phyloP scores from a whole-genome alignment of 1,139 yeast species.

The Pichiaceae sp. region DNA sequence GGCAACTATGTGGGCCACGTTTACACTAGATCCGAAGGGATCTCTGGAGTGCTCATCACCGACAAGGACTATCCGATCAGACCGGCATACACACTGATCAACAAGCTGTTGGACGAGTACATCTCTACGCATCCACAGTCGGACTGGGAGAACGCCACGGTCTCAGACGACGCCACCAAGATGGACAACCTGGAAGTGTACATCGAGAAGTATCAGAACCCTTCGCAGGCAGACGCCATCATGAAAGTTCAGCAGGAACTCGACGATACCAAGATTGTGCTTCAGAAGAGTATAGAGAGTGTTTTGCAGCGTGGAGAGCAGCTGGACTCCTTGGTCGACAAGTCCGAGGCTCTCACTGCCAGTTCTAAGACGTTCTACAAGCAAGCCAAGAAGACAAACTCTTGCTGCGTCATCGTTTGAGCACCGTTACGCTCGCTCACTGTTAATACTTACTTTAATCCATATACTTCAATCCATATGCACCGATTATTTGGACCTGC shows the following conservation, averaged over 20 bases:
- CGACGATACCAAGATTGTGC: slow-evolving; percentile 93
- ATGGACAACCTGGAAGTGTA: slow-evolving; percentile 63
- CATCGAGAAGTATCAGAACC: slow-evolving; percentile 86
- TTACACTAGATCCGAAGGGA: slow-evolving; percentile 81
- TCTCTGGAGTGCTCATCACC: slow-evolving; percentile 87
- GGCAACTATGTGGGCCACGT: slow-evolving; percentile 90
- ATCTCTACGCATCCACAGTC: slow-evolving; percentile 69
- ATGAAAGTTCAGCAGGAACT: slow-evolving; percentile 97
- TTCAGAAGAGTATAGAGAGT: slow-evolving; percentile 91
- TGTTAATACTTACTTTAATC: too few species aligned
- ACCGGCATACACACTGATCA: slow-evolving; percentile 91
- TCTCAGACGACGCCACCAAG: slow-evolving; percentile 38
- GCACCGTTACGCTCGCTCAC: too few species aligned
- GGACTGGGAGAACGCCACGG: slow-evolving; percentile 56
- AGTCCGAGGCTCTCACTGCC: slow-evolving; percentile 84
- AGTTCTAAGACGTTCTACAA: slow-evolving; percentile 91
- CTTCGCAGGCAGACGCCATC: slow-evolving; percentile 91
- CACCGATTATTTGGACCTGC: too few species aligned
- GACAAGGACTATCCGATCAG: slow-evolving; percentile 95
- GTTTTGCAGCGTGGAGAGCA: slow-evolving; percentile 96
- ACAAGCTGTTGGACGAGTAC: slow-evolving; percentile 88
- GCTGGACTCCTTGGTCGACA: slow-evolving; percentile 87
- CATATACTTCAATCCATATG: too few species aligned
- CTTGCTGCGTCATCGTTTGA: slow-evolving; percentile 83
- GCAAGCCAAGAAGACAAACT: slow-evolving; percentile 95